Conservation (phyloP, 495 filamentous ascomycete genomes). For the Xylaria nigripes region DNA sequence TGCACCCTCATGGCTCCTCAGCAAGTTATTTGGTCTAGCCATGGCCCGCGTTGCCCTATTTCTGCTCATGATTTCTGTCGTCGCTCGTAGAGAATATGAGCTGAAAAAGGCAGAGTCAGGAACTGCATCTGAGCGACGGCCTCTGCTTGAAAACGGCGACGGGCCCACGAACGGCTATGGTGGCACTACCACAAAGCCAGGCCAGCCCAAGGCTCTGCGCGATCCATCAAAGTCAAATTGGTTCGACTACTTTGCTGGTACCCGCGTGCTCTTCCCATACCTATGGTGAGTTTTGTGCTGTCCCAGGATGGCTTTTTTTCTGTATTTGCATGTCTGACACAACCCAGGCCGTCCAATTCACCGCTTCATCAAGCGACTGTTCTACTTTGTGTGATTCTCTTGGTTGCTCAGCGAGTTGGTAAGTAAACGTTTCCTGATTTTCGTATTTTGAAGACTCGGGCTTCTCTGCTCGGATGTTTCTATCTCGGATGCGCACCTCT, state of each 20-base stretch:
- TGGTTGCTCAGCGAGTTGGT: constrained; percentile 15
- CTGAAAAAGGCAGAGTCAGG: constrained; percentile 9
- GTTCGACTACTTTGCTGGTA: constrained; percentile 76
- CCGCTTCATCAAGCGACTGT: constrained; percentile 17
- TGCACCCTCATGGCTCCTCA: constrained; percentile 14
- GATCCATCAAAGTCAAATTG: constrained; percentile 24
- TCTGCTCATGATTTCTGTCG: constrained; percentile 21
- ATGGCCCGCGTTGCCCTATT: constrained; percentile 21
- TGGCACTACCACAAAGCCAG: constrained; percentile 21
- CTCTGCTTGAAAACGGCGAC: constrained; percentile 25
- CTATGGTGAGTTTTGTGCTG: constrained; percentile 49
- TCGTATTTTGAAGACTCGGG: not conserved
- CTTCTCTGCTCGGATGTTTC: not conserved
- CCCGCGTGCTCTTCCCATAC: constrained; percentile 69
- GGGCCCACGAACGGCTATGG: constrained; percentile 10
- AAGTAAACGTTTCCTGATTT: constrained; percentile 47
- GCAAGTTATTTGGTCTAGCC: constrained; percentile 19
- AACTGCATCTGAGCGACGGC: constrained; percentile 19
- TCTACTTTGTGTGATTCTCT: constrained; percentile 13
- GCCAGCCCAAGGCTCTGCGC: constrained; percentile 27
- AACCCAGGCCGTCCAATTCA: constrained; percentile 17
- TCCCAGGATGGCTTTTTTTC: not conserved
- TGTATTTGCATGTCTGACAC: constrained; percentile 9
- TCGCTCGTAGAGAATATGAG: constrained; percentile 20
- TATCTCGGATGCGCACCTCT: not conserved